A percentile compares a stretch with the other conserved stretches of the same genome.
phyloP scores from a whole-genome alignment of 257 asterid species.

The Orobanche coerulescens region DNA sequence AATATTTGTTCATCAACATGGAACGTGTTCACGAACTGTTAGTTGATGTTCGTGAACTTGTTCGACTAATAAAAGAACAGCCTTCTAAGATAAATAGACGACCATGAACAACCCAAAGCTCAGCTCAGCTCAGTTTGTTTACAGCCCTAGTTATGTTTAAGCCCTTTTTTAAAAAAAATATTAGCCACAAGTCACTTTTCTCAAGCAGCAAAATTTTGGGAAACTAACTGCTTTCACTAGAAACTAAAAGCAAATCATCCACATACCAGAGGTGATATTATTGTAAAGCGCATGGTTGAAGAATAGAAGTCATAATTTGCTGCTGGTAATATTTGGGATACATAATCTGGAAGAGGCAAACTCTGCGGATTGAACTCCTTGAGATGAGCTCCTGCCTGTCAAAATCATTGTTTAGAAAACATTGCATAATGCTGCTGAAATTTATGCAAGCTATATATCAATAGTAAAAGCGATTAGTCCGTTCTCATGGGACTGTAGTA shows the following conservation, averaged over 20 bases:
- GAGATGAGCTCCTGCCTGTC: slow-evolving; percentile 57
- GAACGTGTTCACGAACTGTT: too few relatives aligned
- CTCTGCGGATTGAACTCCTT: slow-evolving; percentile 58
- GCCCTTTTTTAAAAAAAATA: too few relatives aligned
- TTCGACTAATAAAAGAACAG: too few relatives aligned
- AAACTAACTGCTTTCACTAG: background rate
- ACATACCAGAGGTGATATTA: slow-evolving; percentile 88
- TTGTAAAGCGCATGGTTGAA: slow-evolving; percentile 75
- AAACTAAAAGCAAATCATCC: slow-evolving; percentile 5
- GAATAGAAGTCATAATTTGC: slow-evolving; percentile 84
- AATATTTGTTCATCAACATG: too few relatives aligned
- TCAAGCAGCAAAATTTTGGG: too few relatives aligned
- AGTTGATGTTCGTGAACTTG: too few relatives aligned
- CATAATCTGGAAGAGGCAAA: slow-evolving; percentile 80
- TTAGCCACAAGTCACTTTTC: too few relatives aligned
- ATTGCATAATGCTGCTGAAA: background rate
- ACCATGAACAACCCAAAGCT: too few relatives aligned
- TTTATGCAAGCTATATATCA: slow-evolving; percentile 1
- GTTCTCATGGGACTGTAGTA: slow-evolving; percentile 2
- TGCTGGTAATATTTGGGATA: slow-evolving; percentile 81
- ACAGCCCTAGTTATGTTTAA: too few relatives aligned
- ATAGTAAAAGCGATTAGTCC: background rate
- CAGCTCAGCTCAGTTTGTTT: too few relatives aligned
- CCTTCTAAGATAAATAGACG: too few relatives aligned
- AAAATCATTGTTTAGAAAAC: slow-evolving; percentile 8